phyloP scores from a whole-genome alignment of 1,284 basidiomycete species.

The Vanrija sp. region DNA sequence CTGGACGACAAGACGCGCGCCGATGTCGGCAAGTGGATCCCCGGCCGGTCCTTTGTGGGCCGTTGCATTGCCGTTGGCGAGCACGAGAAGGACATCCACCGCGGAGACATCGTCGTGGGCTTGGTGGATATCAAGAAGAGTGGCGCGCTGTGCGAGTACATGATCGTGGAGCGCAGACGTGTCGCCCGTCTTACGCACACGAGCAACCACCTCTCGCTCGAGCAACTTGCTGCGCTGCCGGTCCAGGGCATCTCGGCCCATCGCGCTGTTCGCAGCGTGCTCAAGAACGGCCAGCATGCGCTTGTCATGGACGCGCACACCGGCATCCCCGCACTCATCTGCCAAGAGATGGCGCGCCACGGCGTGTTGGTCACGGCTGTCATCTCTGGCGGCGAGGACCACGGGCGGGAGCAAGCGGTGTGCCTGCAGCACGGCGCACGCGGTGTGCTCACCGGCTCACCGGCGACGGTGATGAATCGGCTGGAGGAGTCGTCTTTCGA shows the following conservation, averaged over 20 bases:
- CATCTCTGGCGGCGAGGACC: conserved; percentile 36
- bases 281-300: conserved; percentile 50
- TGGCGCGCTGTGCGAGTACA: conserved; percentile 76
- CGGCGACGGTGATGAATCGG: conserved; percentile 36
- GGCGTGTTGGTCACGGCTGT: conserved; percentile 44
- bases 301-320: conserved; percentile 71
- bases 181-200: conserved; percentile 60
- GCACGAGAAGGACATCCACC: conserved; percentile 66
- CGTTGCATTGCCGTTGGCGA: conserved; percentile 71
- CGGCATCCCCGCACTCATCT: conserved; percentile 68
- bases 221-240: conserved; percentile 73
- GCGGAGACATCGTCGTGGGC: conserved; percentile 79
- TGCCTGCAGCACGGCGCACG: conserved; percentile 42
- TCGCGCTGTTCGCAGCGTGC: conserved; percentile 63
- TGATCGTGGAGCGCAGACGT: conserved; percentile 72
- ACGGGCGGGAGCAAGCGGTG: conserved; percentile 17
- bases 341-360: conserved; percentile 61
- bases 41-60: conserved; percentile 77
- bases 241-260: conserved; percentile 70
- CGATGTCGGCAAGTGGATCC: conserved; percentile 53
- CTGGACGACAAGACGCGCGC: conserved; percentile 53
- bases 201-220: conserved; percentile 54
- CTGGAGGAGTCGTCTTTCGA: conserved; percentile 56
- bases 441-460: conserved; percentile 40
- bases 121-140: conserved; percentile 69